Percentiles rank a stretch among this genome's conserved stretches.
These are phyloP conservation scores for Wickerhamomyces sp. DNA, from an alignment of 1,139 yeast species.

Conservation along the genomic window DNA sequence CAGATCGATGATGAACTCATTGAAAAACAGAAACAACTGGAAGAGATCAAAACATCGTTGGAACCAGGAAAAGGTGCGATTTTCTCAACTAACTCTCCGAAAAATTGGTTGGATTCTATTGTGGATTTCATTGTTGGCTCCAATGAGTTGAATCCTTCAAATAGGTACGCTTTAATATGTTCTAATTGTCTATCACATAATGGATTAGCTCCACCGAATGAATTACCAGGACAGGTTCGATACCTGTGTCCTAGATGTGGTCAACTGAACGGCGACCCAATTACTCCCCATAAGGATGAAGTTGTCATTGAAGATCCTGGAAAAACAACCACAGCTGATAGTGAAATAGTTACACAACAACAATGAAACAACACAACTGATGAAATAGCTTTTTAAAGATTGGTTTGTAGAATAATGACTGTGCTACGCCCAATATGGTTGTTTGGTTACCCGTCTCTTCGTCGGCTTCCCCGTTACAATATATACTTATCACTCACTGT, in stretches of 20 bases:
- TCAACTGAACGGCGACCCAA: constrained; percentile 39
- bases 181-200: constrained; percentile 60
- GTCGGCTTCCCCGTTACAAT: too few species aligned
- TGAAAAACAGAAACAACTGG: constrained; percentile 36
- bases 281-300: too few species aligned
- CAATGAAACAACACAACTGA: too few species aligned
- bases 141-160: constrained; percentile 58
- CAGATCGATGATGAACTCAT: constrained; percentile 36
- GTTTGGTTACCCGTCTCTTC: too few species aligned
- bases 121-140: constrained; percentile 61
- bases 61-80: constrained; percentile 4
- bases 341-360: too few species aligned
- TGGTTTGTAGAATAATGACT: too few species aligned
- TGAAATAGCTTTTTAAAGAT: too few species aligned
- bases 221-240: constrained; percentile 46
- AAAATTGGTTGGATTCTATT: constrained; percentile 22
- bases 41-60: constrained; percentile 30
- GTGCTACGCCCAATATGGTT: too few species aligned
- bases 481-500: too few species aligned
- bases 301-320: too few species aligned
- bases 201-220: constrained; percentile 78
- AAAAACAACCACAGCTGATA: too few species aligned
- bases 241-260: constrained; percentile 79
- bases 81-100: constrained; percentile 3
- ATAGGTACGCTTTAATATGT: constrained; percentile 73